Evolutionary conservation across 331 rosid species (phyloP), one percentile per base, ranked within the genome.

Genomic region (Prunus yedoensis): DNA sequence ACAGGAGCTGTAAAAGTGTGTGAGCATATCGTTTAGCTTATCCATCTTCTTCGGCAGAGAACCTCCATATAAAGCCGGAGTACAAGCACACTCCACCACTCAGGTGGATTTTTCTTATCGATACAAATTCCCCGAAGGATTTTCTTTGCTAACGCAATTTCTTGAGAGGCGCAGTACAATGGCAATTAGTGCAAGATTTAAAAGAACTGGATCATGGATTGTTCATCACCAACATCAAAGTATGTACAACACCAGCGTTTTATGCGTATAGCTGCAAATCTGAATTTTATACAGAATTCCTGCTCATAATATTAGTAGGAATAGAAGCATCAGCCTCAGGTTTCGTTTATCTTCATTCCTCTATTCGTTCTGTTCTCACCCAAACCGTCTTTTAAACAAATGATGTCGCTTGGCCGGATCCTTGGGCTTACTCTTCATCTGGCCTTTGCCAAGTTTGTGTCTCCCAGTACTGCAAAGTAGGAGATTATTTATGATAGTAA

Each of bases 391-490:
- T 75, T 85, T 90, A 58, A 94, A 91, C 70, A 94, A 75, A 32
- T 66, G 23, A 79, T 94, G 98, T 61, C 97, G 88, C 91, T 85
- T 94, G 7, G 96, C 20, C 5, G 97, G 98, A 79, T 94, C 98
- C 86, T 90, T 94, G 20, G 98, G 97, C 88, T 91, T 91, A 80
- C 88, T 85, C 88, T 93, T 93, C 43, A 93, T 51, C 85, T 82
- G 95, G 66, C 82, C 91, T 60, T 88, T 91, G 21, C 79, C 79
- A 21, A 87, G 88, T 68, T 78, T 87, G 60, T 50, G 78, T 53
- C 81, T 85, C 54, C 97, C 94, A 28, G 96, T 89, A 77, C 97
- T 93, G 91, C 75, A 57, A 7, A 51, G 60, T 13, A 46, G 66
- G 50, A 17, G 3, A 30, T 3, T 35, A 18, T 47, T 43, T 60